Base-by-base conservation (phyloP, 2,329 filamentous ascomycete species). In the Aspergillus carbonarius region DNA sequence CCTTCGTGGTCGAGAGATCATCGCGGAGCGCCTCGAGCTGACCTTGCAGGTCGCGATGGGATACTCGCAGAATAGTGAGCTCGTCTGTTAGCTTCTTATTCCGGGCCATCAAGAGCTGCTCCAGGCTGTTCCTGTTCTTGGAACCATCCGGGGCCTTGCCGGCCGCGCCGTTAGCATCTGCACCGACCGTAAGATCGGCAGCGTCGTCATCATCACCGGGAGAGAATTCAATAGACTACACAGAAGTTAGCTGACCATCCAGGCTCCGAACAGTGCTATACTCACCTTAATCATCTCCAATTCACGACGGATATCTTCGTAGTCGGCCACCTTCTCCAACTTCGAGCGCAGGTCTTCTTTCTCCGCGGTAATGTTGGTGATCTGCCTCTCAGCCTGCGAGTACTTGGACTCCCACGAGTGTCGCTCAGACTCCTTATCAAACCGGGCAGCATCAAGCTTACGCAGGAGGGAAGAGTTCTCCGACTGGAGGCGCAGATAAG, bases 61-160 rank as follows among this genome's bases (percentile, higher is more conserved):
- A 97, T 3, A 99, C 92, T 40, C 95, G 87, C 46, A 99, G 81
- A 39, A 98, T 86, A 1, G 95, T 97, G 63, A 98, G 84, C 74
- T 99, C 95, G 69, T 97, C 93, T 66, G 89, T 89, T 37, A 99
- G 82, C 78, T 98, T 99, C 80, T 98, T 99, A 81, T 99, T 99
- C 47, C 95, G 87, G 9, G 92, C 89, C 54, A 99, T 81, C 5
- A 99, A 82, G 27, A 99, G 85, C 76, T 96, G 93, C 75, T 99
- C 95, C 9, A 99, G 78, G 1, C 89, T 92, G 67, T 48, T 48
- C 27, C 96, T 92, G 44, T 71, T 71, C 40, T 67, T 68, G 5
- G 60, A 60, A 15, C 59, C 60, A 3, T 89, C 87, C 66, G 89
- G 90, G 50, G 79, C 78, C 70, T 86, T 87, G 5, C 76, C 70